phyloP scores from a whole-genome alignment of 495 filamentous ascomycete genomes.

The Xylaria telfairii region DNA sequence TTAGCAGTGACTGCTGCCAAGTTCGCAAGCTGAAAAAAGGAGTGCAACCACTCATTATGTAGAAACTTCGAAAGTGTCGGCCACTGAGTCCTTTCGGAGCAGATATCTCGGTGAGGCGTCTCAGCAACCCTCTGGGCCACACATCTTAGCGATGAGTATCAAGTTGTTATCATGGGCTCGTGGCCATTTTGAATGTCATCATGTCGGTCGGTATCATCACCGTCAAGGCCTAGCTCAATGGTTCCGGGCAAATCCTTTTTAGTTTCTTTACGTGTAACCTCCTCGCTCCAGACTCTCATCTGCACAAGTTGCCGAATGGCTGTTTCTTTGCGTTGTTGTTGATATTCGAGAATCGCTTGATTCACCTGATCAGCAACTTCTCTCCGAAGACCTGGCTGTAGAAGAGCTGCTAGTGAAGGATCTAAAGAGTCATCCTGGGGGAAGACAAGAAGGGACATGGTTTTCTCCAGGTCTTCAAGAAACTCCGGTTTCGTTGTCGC shows the following conservation, averaged over 20 bases:
- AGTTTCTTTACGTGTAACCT: slow-evolving; percentile 67
- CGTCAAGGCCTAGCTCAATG: slow-evolving; percentile 74
- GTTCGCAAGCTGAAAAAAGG: not conserved
- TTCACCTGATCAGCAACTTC: slow-evolving; percentile 85
- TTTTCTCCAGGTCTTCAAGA: slow-evolving; percentile 85
- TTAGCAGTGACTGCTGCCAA: not conserved
- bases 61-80: not conserved
- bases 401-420: slow-evolving; percentile 74
- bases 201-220: slow-evolving; percentile 43
- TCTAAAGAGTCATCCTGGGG: slow-evolving; percentile 72
- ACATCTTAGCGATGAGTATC: not conserved
- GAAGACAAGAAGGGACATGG: slow-evolving; percentile 91
- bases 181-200: slow-evolving; percentile 49
- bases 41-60: not conserved
- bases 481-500: slow-evolving; percentile 83
- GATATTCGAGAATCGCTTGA: slow-evolving; percentile 77
- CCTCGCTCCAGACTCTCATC: slow-evolving; percentile 85
- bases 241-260: slow-evolving; percentile 77
- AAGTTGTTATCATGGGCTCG: slow-evolving; percentile 67
- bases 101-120: not conserved
- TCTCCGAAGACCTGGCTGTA: slow-evolving; percentile 81
- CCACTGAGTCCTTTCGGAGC: not conserved
- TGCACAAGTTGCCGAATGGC: slow-evolving; percentile 79
- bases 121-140: not conserved
- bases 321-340: slow-evolving; percentile 76